phyloP scores from a whole-genome alignment of 495 filamentous ascomycete genomes.

The Penicillium psychrofluorescens region DNA sequence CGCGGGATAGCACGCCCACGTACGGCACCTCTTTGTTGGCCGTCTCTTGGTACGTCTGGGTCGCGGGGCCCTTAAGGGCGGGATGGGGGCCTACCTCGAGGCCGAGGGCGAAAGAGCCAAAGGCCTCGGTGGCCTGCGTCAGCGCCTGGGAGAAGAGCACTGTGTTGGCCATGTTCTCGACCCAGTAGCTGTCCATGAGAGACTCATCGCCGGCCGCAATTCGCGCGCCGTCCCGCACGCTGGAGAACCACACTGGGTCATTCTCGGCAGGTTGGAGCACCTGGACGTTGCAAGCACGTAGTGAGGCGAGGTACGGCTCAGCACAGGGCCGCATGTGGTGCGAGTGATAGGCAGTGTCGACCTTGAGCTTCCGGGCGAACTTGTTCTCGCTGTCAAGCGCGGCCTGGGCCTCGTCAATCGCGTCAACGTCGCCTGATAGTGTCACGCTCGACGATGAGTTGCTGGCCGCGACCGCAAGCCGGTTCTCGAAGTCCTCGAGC shows the following conservation, averaged over 20 bases:
- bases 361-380: slow-evolving; percentile 37
- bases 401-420: slow-evolving; percentile 30
- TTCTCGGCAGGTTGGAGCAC: slow-evolving; percentile 1
- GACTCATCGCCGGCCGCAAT: slow-evolving; percentile 26
- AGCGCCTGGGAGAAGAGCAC: slow-evolving; percentile 51
- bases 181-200: slow-evolving; percentile 42
- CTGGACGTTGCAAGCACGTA: slow-evolving; percentile 11
- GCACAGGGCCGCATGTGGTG: slow-evolving; percentile 32
- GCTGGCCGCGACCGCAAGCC: slow-evolving; percentile 25
- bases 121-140: slow-evolving; percentile 20
- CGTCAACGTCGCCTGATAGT: slow-evolving; percentile 34
- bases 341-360: slow-evolving; percentile 35
- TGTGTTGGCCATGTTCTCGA: slow-evolving; percentile 48
- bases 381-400: slow-evolving; percentile 33
- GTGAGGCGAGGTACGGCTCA: slow-evolving; percentile 21
- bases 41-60: slow-evolving; percentile 28
- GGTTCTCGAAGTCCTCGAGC: slow-evolving; percentile 16
- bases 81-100: slow-evolving; percentile 55
- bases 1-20: slow-evolving; percentile 27
- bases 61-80: slow-evolving; percentile 40
- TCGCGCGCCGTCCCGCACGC: slow-evolving; percentile 18
- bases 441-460: slow-evolving; percentile 30
- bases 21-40: slow-evolving; percentile 24
- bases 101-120: slow-evolving; percentile 25
- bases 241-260: slow-evolving; percentile 18